Conservation (phyloP, 306 rosid genomes). For the Datisca glomerata region DNA sequence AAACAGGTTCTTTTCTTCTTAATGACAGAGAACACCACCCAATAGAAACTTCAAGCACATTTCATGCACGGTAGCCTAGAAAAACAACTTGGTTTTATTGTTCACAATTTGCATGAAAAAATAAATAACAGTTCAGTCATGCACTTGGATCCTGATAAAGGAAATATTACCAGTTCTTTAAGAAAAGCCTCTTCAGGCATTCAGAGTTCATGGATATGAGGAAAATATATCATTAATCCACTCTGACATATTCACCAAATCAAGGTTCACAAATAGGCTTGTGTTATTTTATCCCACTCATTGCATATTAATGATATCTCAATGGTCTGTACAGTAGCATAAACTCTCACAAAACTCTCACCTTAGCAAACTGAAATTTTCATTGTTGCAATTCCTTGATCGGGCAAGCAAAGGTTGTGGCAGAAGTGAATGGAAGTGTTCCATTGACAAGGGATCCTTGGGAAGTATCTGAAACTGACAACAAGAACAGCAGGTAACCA, state of each 20-base stretch:
- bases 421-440: constrained; percentile 34
- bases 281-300: neutral
- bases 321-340: neutral
- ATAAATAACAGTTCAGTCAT: neutral
- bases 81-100: no score
- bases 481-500: constrained; percentile 57
- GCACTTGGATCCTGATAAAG: no score
- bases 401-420: constrained; percentile 43
- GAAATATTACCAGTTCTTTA: neutral
- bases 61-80: no score
- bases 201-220: no score
- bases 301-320: neutral
- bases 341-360: constrained; percentile 28
- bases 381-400: constrained; percentile 31
- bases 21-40: neutral
- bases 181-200: neutral
- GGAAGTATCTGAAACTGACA: constrained; percentile 88
- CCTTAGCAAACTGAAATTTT: constrained; percentile 35
- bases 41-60: no score
- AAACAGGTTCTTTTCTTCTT: no score
- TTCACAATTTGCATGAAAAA: no score
- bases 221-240: neutral
- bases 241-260: neutral
- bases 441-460: constrained; percentile 28
- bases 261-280: neutral